Conservation (phyloP, 23 red algal genomes). For the Pyropia yezoensis region DNA sequence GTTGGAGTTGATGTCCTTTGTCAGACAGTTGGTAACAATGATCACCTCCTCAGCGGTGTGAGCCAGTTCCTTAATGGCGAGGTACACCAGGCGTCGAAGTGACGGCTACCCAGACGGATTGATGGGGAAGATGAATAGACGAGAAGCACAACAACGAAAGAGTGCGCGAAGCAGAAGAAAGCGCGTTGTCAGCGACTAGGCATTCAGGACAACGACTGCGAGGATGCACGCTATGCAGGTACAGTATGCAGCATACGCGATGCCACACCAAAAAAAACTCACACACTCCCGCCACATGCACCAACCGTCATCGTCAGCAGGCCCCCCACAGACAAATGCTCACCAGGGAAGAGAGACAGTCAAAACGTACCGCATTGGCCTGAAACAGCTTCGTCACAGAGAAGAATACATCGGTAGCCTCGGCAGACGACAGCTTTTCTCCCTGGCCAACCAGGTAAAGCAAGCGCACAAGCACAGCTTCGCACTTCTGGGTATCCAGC, state of each 20-base stretch:
- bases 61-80: conserved; percentile 98
- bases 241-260: too few relatives aligned
- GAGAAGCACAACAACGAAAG: too few relatives aligned
- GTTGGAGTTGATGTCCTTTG: conserved; percentile 95
- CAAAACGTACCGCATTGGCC: conserved; percentile 20
- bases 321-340: background rate
- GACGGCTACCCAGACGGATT: conserved; percentile 21
- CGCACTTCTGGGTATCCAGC: conserved; percentile 67
- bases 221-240: too few relatives aligned
- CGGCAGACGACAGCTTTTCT: conserved; percentile 59
- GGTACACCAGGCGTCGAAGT: conserved; percentile 82
- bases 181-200: too few relatives aligned
- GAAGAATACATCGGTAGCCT: conserved; percentile 90
- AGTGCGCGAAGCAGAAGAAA: too few relatives aligned
- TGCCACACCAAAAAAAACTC: too few relatives aligned
- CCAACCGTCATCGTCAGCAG: too few relatives aligned
- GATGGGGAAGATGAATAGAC: too few relatives aligned
- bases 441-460: conserved; percentile 91
- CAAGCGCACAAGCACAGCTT: conserved; percentile 77
- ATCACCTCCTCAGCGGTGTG: conserved; percentile 95
- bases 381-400: conserved; percentile 96
- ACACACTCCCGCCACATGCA: too few relatives aligned
- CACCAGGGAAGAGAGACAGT: background rate
- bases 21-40: conserved; percentile 98
- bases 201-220: too few relatives aligned